phyloP scores from a whole-genome alignment of 495 filamentous ascomycete genomes.

The Pyronema domesticum region DNA sequence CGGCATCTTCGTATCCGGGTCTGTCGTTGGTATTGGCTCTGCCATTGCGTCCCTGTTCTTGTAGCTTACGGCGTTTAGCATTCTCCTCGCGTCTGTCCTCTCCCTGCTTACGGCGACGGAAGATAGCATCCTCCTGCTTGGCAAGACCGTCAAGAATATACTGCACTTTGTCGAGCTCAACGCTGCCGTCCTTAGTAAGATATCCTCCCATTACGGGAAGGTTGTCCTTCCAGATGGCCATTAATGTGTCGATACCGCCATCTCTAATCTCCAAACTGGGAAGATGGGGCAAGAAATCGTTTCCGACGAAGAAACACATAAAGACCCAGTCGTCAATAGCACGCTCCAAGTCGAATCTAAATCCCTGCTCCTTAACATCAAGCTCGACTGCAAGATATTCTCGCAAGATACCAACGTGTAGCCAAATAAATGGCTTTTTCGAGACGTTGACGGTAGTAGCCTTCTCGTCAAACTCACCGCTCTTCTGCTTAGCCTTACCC shows the following conservation, averaged over 20 bases:
- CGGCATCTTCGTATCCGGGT: conserved; percentile 12
- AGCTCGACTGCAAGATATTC: conserved; percentile 90
- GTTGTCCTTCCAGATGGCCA: conserved; percentile 88
- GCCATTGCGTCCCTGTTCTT: conserved; percentile 31
- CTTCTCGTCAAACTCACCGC: conserved; percentile 74
- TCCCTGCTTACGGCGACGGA: conserved; percentile 58
- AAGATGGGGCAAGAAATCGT: conserved; percentile 94
- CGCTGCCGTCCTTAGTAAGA: conserved; percentile 81
- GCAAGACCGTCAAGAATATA: conserved; percentile 75
- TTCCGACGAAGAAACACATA: conserved; percentile 99
- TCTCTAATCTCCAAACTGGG: conserved; percentile 94
- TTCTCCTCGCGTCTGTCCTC: conserved; percentile 66
- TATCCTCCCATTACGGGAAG: conserved; percentile 85
- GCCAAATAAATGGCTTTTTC: conserved; percentile 92
- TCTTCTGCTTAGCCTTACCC: conserved; percentile 66
- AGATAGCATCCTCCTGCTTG: conserved; percentile 91
- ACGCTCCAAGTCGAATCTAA: conserved; percentile 75
- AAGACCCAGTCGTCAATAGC: conserved; percentile 99
- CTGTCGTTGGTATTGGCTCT: conserved; percentile 6
- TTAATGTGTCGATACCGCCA: conserved; percentile 89
- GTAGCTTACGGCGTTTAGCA: conserved; percentile 42
- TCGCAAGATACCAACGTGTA: conserved; percentile 76
- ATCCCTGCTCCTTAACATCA: conserved; percentile 57
- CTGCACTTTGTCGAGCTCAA: conserved; percentile 73
- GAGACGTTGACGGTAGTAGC: conserved; percentile 31